These are phyloP conservation scores for Epichloe glyceriae DNA, from an alignment of 2,329 filamentous ascomycete genomes.

Conservation along the genomic window DNA sequence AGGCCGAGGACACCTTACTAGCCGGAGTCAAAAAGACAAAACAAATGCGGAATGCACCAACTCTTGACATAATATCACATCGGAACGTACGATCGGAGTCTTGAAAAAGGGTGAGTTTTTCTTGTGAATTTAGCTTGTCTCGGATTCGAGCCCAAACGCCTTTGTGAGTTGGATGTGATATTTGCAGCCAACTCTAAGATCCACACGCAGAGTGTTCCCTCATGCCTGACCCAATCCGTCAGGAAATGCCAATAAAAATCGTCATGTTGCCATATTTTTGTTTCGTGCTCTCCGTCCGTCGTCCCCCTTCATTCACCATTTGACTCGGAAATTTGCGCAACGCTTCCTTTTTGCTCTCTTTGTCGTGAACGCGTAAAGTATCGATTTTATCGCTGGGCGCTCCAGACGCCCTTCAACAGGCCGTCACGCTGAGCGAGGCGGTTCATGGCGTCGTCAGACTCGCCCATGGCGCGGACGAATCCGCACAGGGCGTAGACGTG, in stretches of 20 bases:
- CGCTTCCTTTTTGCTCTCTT: constrained; percentile 5
- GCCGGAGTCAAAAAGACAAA: constrained; percentile 25
- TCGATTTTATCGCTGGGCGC: constrained; percentile 49
- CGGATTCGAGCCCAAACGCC: constrained; percentile 33
- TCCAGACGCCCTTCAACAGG: constrained; percentile 95
- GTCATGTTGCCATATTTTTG: constrained; percentile 2
- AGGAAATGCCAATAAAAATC: constrained; percentile 7
- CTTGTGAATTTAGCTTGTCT: constrained; percentile 19
- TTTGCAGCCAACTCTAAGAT: constrained; percentile 30
- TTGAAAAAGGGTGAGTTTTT: constrained; percentile 8
- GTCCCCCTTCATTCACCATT: not conserved
- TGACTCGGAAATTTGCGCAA: constrained; percentile 7
- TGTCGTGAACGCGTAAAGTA: constrained; percentile 7
- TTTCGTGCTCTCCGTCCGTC: not conserved
- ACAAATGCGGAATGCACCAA: constrained; percentile 2
- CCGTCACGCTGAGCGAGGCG: constrained; percentile 90
- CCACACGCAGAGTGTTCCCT: constrained; percentile 13
- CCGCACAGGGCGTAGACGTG: constrained; percentile 95
- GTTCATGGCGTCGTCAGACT: constrained; percentile 95
- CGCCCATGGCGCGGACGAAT: constrained; percentile 94
- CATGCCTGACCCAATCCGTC: constrained; percentile 24
- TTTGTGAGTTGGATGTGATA: constrained; percentile 30
- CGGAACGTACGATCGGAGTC: not conserved
- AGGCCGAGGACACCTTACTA: constrained; percentile 42
- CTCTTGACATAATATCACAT: constrained; percentile 7